phyloP scores from a whole-genome alignment of 495 filamentous ascomycete genomes.

The Penicillium salamii region DNA sequence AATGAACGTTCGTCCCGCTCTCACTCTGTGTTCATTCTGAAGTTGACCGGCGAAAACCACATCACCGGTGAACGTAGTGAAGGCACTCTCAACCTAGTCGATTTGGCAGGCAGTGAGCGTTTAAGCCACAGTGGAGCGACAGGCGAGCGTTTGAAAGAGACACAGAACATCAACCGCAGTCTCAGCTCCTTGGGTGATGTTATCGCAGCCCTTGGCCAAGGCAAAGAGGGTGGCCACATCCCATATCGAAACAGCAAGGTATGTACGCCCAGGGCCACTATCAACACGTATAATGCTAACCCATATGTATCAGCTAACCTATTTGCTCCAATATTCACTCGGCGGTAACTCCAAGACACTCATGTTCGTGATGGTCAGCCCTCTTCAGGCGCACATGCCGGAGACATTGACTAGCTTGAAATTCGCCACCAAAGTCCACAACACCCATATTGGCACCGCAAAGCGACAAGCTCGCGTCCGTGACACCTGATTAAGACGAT shows the following conservation, averaged over 20 bases:
- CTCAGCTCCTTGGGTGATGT: constrained; percentile 93
- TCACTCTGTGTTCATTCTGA: constrained; percentile 95
- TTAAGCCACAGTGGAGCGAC: constrained; percentile 80
- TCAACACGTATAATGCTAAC: not conserved
- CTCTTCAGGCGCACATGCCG: constrained; percentile 82
- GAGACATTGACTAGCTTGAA: constrained; percentile 95
- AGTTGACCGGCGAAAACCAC: constrained; percentile 75
- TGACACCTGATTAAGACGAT: constrained; percentile 39
- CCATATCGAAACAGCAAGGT: constrained; percentile 96
- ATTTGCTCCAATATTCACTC: constrained; percentile 90
- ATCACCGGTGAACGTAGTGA: constrained; percentile 82
- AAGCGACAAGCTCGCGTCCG: constrained; percentile 68
- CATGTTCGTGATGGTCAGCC: constrained; percentile 98
- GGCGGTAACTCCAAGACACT: constrained; percentile 96
- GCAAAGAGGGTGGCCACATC: constrained; percentile 80
- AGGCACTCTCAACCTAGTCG: constrained; percentile 93
- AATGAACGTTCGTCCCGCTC: constrained; percentile 93
- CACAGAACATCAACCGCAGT: constrained; percentile 95
- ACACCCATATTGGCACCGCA: constrained; percentile 85
- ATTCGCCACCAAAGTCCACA: constrained; percentile 94
- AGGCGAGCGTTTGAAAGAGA: constrained; percentile 86
- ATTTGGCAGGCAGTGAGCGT: constrained; percentile 90
- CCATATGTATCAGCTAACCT: constrained; percentile 64
- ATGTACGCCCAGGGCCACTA: constrained; percentile 15
- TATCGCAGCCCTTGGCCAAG: constrained; percentile 83